Evolutionary conservation across 2,329 filamentous ascomycete species (phyloP).

Genomic region (Nothopassalora personata): DNA sequence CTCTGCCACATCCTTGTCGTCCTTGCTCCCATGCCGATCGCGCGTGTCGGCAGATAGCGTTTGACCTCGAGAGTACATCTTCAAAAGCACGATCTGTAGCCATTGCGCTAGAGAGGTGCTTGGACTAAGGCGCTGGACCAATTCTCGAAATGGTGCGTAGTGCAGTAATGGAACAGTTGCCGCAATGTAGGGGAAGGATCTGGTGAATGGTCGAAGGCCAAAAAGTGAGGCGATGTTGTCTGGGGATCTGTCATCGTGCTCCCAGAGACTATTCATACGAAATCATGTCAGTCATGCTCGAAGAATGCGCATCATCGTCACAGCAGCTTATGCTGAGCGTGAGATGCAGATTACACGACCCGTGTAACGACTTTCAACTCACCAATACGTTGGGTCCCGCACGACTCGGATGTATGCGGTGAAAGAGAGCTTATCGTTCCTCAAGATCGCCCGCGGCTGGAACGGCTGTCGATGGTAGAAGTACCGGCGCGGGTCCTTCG

Average conservation of each 20-base stretch:
- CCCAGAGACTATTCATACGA: conserved; percentile 44
- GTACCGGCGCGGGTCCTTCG: conserved; percentile 52
- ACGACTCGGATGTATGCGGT: conserved; percentile 58
- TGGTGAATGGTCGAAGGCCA: conserved; percentile 47
- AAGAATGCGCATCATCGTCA: too few relatives aligned
- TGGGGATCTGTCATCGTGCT: conserved; percentile 38
- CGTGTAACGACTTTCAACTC: too few relatives aligned
- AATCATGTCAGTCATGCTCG: too few relatives aligned
- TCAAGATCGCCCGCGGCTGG: conserved; percentile 55
- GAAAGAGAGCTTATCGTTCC: conserved; percentile 57
- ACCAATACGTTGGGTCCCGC: conserved; percentile 53
- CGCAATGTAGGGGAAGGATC: conserved; percentile 36
- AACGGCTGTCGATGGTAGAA: conserved; percentile 53
- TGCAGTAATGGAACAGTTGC: conserved; percentile 56
- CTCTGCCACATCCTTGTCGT: conserved; percentile 22
- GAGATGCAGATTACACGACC: too few relatives aligned
- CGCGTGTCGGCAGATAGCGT: conserved; percentile 15
- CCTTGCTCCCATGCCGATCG: not conserved
- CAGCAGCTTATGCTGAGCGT: too few relatives aligned
- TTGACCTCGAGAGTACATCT: conserved; percentile 25
- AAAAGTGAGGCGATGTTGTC: conserved; percentile 48
- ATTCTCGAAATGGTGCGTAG: conserved; percentile 53
- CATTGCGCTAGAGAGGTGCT: conserved; percentile 5
- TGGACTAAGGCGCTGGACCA: conserved; percentile 44
- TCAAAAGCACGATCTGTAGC: conserved; percentile 24